Evolutionary conservation across 495 filamentous ascomycete species (phyloP), one percentile per base, ranked within the genome.

Genomic region (Xylaria curta): DNA sequence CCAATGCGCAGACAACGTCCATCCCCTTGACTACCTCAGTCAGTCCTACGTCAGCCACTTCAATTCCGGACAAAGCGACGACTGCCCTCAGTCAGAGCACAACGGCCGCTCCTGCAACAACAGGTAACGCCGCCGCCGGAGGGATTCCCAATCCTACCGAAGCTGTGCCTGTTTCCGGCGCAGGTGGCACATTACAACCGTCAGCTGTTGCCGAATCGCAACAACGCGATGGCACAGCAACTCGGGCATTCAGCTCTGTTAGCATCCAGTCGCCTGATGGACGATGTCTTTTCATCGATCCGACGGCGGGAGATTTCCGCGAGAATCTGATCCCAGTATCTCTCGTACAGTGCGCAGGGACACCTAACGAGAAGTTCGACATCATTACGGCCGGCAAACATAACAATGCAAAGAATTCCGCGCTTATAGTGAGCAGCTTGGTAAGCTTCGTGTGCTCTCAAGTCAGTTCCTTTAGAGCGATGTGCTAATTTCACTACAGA

Each of bases 291-390:
- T 87, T 84, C 63, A 75, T 88, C 68, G 82, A 88, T 64, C 84
- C 86, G 1, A 86, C 83, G 0, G 86, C 85, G 2, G 86, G 86
- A 26, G 86, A 88, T 53, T 88, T 88, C 78, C 82, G 86, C 1
- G 78, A 87, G 76, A 87, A 88, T 69, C 72, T 88, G 53, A 87
- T 88, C 54, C 86, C 86, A 0, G 78, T 88, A 15, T 75, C 77
- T 5, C 44, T 87, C 15, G 83, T 85, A 28, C 69, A 77, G 1
- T 88, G 86, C 76, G 75, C 78, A 1, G 85, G 85, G 9, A 71
- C 78, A 10, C 79, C 84, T 8, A 85, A 84, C 33, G 85, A 88
- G 80, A 86, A 86, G 77, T 88, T 84, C 68, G 86, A 88, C 75
- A 66, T 88, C 59, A 84, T 88, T 72, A 86, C 82, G n/a, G 74